These are phyloP conservation scores for Auricularia sp. DNA, from an alignment of 768 basidiomycete species.

Conservation along the genomic window DNA sequence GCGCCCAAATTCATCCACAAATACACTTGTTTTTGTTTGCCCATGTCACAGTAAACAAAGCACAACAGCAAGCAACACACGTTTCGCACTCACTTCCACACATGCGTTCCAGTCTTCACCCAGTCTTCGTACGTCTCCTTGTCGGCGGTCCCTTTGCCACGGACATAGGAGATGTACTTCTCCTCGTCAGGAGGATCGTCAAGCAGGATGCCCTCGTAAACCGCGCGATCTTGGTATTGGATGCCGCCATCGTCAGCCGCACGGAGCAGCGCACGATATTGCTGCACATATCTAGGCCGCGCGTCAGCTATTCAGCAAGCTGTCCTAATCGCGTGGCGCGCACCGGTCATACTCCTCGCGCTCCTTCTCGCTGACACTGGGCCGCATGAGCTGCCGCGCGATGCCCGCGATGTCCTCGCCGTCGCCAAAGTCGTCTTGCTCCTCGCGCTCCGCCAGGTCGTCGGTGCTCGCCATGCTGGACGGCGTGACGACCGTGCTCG, in stretches of 20 bases:
- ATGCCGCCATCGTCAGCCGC: neutral
- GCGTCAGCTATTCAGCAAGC: neutral
- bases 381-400: neutral
- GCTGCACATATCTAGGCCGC: neutral
- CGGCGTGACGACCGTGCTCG: neutral
- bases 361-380: neutral
- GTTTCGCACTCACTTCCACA: no score
- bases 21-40: no score
- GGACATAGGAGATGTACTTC: no score
- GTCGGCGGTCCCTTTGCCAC: no score
- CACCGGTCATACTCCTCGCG: neutral
- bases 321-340: neutral
- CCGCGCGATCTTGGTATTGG: neutral
- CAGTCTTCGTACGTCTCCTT: no score
- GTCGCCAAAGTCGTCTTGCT: neutral
- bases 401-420: neutral
- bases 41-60: no score
- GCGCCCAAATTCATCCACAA: no score
- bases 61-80: no score
- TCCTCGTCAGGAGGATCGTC: no score
- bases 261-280: neutral
- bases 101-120: no score
- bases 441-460: neutral
- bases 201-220: neutral
- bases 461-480: neutral